Evolutionary conservation across 2,329 filamentous ascomycete genomes (phyloP).

Genomic region (Ustulina deusta): DNA sequence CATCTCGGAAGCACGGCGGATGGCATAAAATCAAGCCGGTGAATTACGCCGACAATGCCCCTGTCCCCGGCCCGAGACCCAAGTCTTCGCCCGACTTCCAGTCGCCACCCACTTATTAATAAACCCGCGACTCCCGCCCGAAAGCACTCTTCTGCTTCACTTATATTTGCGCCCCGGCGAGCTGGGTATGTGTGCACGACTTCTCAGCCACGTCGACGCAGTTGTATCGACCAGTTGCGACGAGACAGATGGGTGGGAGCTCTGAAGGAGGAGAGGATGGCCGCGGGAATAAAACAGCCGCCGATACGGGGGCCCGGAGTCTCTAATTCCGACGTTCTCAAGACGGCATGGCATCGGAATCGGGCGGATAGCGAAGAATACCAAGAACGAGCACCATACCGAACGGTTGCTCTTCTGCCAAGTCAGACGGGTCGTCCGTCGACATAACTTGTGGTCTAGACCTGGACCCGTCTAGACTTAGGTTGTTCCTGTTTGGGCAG

Average conservation of each 20-base stretch:
- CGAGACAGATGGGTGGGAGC: background rate
- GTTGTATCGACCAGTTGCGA: background rate
- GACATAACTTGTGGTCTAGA: conserved; percentile 2
- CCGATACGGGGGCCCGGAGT: background rate
- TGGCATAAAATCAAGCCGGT: conserved; percentile 13
- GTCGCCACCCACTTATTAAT: conserved; percentile 15
- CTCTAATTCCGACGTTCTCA: background rate
- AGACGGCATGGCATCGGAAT: background rate
- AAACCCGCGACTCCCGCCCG: background rate
- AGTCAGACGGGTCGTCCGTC: background rate
- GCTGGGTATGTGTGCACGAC: background rate
- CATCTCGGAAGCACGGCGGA: background rate
- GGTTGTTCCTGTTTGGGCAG: background rate
- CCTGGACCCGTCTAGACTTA: background rate
- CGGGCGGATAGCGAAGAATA: background rate
- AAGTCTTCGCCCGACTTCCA: background rate
- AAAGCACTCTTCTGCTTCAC: background rate
- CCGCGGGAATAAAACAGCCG: background rate
- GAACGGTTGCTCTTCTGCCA: background rate
- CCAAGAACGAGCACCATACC: background rate
- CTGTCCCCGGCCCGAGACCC: conserved; percentile 21
- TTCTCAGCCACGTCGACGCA: background rate
- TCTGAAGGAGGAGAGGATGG: background rate
- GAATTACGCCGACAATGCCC: background rate
- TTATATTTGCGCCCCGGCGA: background rate